These are phyloP conservation scores for Amauroascus niger DNA, from an alignment of 2,329 filamentous ascomycete species.

Conservation along the genomic window DNA sequence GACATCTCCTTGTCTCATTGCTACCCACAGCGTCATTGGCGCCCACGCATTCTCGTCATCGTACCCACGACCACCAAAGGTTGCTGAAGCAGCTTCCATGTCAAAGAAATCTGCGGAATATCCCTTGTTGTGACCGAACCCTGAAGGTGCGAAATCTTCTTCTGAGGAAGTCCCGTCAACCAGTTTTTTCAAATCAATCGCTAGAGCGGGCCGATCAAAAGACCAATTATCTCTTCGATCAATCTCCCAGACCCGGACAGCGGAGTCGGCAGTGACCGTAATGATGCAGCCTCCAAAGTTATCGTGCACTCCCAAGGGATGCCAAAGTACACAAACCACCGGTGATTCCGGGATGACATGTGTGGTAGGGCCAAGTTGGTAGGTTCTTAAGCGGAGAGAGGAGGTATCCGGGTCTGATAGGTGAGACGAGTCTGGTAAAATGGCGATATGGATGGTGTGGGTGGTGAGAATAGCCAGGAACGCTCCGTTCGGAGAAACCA, in stretches of 20 bases:
- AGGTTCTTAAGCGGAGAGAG: conserved; percentile 71
- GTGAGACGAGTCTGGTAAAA: conserved; percentile 72
- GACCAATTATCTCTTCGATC: conserved; percentile 75
- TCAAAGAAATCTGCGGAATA: conserved; percentile 86
- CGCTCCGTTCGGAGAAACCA: conserved; percentile 71
- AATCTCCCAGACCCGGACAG: conserved; percentile 84
- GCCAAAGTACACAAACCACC: conserved; percentile 77
- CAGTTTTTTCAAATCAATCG: conserved; percentile 80
- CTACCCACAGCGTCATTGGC: conserved; percentile 90
- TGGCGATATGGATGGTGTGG: conserved; percentile 77
- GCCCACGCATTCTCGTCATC: conserved; percentile 64
- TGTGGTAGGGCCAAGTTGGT: conserved; percentile 82
- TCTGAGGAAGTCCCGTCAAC: conserved; percentile 72
- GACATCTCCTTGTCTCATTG: conserved; percentile 87
- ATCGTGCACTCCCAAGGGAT: conserved; percentile 65
- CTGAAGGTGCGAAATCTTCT: conserved; percentile 71
- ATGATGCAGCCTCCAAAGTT: conserved; percentile 66
- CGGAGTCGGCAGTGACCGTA: conserved; percentile 78
- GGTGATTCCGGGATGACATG: conserved; percentile 80
- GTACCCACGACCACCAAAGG: conserved; percentile 64
- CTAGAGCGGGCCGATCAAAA: conserved; percentile 72
- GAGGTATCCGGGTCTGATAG: conserved; percentile 58
- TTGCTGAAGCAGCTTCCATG: conserved; percentile 86
- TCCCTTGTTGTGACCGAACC: conserved; percentile 61
- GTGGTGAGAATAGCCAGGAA: conserved; percentile 78